These are phyloP conservation scores for Chytriomyces hyalinus DNA, from an alignment of 192 early-diverging fungal species.

Conservation along the genomic window DNA sequence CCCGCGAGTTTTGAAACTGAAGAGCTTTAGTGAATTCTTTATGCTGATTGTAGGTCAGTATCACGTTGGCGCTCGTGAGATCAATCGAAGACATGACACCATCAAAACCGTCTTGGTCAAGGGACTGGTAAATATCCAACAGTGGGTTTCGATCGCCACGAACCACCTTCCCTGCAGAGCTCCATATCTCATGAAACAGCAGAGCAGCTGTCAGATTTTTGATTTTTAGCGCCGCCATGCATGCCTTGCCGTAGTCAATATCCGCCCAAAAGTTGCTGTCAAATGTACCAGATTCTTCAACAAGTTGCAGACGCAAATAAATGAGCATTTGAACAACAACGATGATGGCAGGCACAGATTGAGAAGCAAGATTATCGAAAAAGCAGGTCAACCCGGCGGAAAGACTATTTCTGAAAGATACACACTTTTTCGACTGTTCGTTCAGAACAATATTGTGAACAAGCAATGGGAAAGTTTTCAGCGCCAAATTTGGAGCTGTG, in stretches of 20 bases:
- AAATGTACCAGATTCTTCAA: constrained; percentile 7
- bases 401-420: neutral
- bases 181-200: constrained; percentile 45
- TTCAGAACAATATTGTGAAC: constrained; percentile 17
- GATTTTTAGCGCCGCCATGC: constrained; percentile 33
- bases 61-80: constrained; percentile 17
- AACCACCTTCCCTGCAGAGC: neutral
- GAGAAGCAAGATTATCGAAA: constrained; percentile 8
- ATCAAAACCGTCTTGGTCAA: constrained; percentile 49
- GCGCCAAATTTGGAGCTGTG: constrained; percentile 12
- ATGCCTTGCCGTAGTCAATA: constrained; percentile 34
- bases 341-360: neutral
- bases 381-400: constrained; percentile 9
- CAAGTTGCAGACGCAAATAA: constrained; percentile 33
- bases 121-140: constrained; percentile 32
- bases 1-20: constrained; percentile 1
- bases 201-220: constrained; percentile 35
- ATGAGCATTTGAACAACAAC: neutral
- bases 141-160: constrained; percentile 15
- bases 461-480: constrained; percentile 15
- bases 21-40: constrained; percentile 20
- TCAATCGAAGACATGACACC: constrained; percentile 39
- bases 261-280: constrained; percentile 48
- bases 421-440: neutral
- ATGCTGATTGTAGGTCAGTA: neutral